A percentile compares a stretch with the other conserved stretches of the same genome.
These are phyloP conservation scores for Lepidium sativum DNA, from an alignment of 345 rosid genomes.

Conservation along the genomic window DNA sequence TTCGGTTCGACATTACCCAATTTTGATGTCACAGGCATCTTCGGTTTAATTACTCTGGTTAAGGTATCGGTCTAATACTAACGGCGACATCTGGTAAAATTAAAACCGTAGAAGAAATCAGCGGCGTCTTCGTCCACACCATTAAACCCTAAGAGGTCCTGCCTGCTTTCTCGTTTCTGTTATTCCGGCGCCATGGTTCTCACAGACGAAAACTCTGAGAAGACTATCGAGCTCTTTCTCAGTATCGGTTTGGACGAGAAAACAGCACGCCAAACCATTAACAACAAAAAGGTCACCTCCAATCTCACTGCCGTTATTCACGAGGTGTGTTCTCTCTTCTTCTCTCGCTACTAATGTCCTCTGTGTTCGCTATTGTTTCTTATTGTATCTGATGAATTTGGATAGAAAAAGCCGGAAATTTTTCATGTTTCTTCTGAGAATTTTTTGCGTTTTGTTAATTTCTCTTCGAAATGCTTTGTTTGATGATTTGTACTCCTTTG, in stretches of 20 bases:
- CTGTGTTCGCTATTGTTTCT: not conserved
- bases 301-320: slow-evolving; percentile 70
- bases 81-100: not conserved
- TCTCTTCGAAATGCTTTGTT: not conserved
- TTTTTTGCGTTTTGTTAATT: not conserved
- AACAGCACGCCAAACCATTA: slow-evolving; percentile 69
- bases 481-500: not conserved
- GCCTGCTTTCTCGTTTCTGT: not conserved
- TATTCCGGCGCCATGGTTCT: slow-evolving; percentile 32
- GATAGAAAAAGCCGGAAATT: not conserved
- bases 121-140: not conserved
- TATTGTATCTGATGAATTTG: not conserved
- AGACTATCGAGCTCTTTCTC: slow-evolving; percentile 53
- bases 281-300: slow-evolving; percentile 76
- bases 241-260: slow-evolving; percentile 79
- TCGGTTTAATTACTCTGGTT: not conserved
- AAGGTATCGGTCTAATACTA: not conserved
- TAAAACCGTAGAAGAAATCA: slow-evolving; percentile 9
- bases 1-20: slow-evolving; percentile 12
- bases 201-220: slow-evolving; percentile 33
- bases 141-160: slow-evolving; percentile 18
- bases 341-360: not conserved
- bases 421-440: not conserved
- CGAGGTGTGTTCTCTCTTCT: slow-evolving; percentile 46
- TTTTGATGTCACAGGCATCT: not conserved